These are phyloP conservation scores for Lactarius quietus DNA, from an alignment of 768 basidiomycete genomes.

Conservation along the genomic window DNA sequence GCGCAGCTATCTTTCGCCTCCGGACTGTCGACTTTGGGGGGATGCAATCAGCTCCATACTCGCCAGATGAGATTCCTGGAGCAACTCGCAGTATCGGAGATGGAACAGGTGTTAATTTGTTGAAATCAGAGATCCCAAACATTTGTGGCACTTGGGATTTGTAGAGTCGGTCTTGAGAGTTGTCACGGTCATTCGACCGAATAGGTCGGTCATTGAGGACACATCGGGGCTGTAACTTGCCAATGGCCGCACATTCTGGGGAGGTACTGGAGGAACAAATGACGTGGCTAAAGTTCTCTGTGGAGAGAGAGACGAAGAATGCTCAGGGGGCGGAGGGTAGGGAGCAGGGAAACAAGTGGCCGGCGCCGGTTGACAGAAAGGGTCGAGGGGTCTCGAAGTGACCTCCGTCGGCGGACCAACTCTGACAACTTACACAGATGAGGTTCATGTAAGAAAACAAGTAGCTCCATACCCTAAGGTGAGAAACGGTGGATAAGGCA, in stretches of 20 bases:
- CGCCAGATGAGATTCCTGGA: not conserved
- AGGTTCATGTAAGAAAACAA: not conserved
- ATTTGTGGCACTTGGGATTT: not conserved
- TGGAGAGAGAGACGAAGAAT: not conserved
- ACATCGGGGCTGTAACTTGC: not conserved
- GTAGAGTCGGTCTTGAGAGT: too few relatives aligned
- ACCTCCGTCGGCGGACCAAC: too few relatives aligned
- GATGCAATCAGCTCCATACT: not conserved
- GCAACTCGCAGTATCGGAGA: not conserved
- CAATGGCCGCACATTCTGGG: too few relatives aligned
- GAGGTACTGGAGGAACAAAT: not conserved
- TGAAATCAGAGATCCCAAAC: not conserved
- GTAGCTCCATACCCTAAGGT: not conserved
- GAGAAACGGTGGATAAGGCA: not conserved
- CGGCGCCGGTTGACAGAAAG: not conserved
- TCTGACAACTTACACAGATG: not conserved
- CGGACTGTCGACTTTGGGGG: not conserved
- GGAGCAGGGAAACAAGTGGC: conserved; percentile 10
- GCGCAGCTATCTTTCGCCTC: conserved; percentile 13
- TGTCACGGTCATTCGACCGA: conserved; percentile 3
- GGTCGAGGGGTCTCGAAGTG: not conserved
- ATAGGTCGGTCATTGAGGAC: not conserved
- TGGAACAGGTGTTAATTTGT: not conserved
- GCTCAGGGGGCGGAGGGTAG: conserved; percentile 6
- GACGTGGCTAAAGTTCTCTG: not conserved